phyloP scores from a whole-genome alignment of 2,329 filamentous ascomycete species.

The Xylariaceae sp. region DNA sequence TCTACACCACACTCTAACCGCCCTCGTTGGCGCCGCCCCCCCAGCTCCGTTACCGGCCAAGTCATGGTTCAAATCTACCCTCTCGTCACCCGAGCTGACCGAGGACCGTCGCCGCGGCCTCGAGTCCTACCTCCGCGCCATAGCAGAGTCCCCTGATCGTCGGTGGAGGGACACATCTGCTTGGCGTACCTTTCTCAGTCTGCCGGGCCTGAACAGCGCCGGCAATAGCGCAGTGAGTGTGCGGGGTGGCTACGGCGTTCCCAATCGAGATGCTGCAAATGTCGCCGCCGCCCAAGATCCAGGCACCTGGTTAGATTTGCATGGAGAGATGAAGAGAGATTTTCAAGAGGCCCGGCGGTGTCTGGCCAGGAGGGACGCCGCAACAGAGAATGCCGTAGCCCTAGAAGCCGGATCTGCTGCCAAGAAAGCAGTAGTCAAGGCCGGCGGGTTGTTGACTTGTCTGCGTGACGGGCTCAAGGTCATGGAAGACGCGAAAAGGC shows the following conservation, averaged over 20 bases:
- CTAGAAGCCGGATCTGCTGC: constrained; percentile 74
- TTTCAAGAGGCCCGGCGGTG: constrained; percentile 71
- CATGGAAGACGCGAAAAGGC: constrained; percentile 58
- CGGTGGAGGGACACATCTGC: constrained; percentile 75
- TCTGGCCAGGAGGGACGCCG: constrained; percentile 71
- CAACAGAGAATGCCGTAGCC: constrained; percentile 52
- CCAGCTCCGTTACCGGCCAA: constrained; percentile 73
- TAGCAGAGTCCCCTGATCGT: constrained; percentile 75
- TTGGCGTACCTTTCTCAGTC: constrained; percentile 76
- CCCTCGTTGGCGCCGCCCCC: constrained; percentile 66
- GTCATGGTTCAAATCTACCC: constrained; percentile 77
- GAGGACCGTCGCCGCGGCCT: constrained; percentile 72
- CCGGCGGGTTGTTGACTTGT: constrained; percentile 65
- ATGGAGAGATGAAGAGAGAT: constrained; percentile 73
- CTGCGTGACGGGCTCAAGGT: constrained; percentile 69
- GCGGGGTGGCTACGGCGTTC: constrained; percentile 46
- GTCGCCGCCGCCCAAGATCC: constrained; percentile 60
- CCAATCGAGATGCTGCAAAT: constrained; percentile 44
- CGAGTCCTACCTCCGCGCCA: constrained; percentile 73
- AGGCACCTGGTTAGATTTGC: constrained; percentile 77
- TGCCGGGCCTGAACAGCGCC: constrained; percentile 60
- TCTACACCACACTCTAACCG: constrained; percentile 67
- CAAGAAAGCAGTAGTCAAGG: constrained; percentile 74
- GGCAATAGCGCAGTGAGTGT: constrained; percentile 56
- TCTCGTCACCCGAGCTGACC: constrained; percentile 71